Base-by-base conservation (phyloP, 2,329 filamentous ascomycete genomes). In the Trichothecium roseum region DNA sequence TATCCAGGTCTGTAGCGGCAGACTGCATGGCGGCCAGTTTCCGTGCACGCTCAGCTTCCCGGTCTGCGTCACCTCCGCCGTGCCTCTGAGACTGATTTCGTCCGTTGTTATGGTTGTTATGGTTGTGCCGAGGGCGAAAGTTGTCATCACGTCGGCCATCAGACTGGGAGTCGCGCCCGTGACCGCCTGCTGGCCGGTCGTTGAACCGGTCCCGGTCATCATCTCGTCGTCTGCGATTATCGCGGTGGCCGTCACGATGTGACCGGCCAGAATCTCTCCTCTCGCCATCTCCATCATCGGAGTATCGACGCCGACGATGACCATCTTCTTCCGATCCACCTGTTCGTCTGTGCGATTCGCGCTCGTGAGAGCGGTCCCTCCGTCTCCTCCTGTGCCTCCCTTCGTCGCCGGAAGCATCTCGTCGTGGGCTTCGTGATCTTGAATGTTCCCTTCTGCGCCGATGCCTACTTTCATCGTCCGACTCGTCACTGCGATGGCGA, bases 11-110 rank as follows among this genome's bases (percentile, higher is more conserved):
- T 1, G 67, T 69, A 4, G 82, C 82, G 18, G 77, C 79, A 14
- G 71, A 69, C 53, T 84, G 80, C 82, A 87, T 86, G 8, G 76
- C 78, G 13, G 78, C 81, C 14, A 86, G 59, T 52, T 77, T 84
- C 17, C 71, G 69, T 10, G 77, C 75, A n/a, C 69, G 67, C 42
- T 81, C 77, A 16, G 74, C 70, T 15, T 69, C 69, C 6, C 53
- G 55, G 4, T 58, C 55, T 13, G 45, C 41, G 8, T 48, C 47
- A 9, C 48, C 50, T 37, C 17, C 48, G 30, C 14, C 28, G 26
- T 38, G 10, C 3, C 33, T 27, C 9, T 15, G n/a, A 16, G 29
- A 43, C 20, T 49, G 44, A 10, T 49, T 45, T 8, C 49, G 47
- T 28, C 45, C 36, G 6, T 50, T 45, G 4, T 47, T 36, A 14